Evolutionary conservation across 1,284 basidiomycete genomes (phyloP).

Genomic region (Ustilago hordei): DNA sequence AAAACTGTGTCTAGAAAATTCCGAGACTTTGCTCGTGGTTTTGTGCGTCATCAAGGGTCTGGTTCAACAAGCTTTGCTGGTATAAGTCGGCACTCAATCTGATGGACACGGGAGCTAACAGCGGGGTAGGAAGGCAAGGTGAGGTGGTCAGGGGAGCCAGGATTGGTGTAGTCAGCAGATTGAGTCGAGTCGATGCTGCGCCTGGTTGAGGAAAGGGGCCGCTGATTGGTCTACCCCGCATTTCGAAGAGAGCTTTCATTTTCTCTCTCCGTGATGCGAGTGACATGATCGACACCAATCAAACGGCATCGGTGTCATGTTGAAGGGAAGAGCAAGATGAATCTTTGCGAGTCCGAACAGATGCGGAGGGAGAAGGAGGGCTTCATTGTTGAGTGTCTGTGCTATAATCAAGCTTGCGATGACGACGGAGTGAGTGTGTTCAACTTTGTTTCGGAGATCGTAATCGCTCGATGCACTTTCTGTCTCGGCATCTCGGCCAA

Average conservation of each 20-base stretch:
- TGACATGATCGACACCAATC: background rate
- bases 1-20: too few species aligned
- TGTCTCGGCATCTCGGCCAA: background rate
- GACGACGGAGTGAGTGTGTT: background rate
- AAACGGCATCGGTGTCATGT: background rate
- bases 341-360: background rate
- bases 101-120: too few species aligned
- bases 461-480: constrained; percentile 15
- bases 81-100: too few species aligned
- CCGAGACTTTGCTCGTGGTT: too few species aligned
- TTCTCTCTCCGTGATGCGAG: background rate
- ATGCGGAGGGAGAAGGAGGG: background rate
- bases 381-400: background rate
- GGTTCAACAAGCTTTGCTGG: too few species aligned
- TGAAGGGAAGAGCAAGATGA: background rate
- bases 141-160: too few species aligned
- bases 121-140: too few species aligned
- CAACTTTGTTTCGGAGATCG: background rate
- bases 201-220: background rate
- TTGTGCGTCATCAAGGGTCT: too few species aligned
- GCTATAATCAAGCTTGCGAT: constrained; percentile 1
- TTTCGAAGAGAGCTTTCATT: constrained; percentile 17
- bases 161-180: too few species aligned
- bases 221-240: constrained; percentile 33
- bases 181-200: background rate